Conservation (phyloP, 768 basidiomycete genomes). For the Suillus lakei region DNA sequence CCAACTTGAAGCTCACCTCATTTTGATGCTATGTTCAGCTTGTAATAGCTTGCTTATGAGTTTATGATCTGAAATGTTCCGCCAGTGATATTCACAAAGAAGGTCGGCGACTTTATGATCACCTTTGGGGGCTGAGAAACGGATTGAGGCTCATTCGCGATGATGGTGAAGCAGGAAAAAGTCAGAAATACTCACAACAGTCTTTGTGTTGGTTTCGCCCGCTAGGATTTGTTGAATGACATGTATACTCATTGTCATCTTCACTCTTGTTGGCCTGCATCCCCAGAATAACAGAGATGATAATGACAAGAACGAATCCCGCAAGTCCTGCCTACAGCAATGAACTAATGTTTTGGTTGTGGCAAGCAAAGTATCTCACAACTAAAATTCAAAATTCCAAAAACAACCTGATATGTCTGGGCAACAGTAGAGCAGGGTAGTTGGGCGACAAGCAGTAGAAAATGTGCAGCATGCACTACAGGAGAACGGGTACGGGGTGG, state of each 20-base stretch:
- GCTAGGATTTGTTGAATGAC: background rate
- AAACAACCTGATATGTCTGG: no score
- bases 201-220: background rate
- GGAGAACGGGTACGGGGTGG: no score
- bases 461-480: no score
- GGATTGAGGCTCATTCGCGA: no score
- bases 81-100: conserved; percentile 23
- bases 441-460: no score
- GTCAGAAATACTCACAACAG: background rate
- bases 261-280: background rate
- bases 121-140: background rate
- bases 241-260: background rate
- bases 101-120: background rate
- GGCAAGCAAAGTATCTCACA: no score
- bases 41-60: conserved; percentile 27
- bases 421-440: no score
- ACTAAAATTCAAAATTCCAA: no score
- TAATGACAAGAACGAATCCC: background rate
- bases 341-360: no score
- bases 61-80: conserved; percentile 26
- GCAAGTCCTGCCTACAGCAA: no score
- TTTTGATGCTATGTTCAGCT: conserved; percentile 29
- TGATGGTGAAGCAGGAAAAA: no score
- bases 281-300: background rate
- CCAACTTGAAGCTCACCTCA: background rate